Conservation (phyloP, 2,329 filamentous ascomycete species). For the Ophiostoma pallidulum region DNA sequence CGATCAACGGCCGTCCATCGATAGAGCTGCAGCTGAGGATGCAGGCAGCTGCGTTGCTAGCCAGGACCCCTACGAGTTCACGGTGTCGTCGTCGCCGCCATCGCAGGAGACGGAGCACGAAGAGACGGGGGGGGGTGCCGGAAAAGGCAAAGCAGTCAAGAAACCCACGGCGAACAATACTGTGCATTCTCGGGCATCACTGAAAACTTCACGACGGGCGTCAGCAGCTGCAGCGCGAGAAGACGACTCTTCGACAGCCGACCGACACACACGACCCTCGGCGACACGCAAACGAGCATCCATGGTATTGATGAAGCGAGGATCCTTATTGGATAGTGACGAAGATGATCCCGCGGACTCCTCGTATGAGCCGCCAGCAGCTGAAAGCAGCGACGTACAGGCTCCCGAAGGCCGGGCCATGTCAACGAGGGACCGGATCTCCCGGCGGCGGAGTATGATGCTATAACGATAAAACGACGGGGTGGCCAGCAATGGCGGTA, state of each 20-base stretch:
- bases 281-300: slow-evolving; percentile 33
- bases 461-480: slow-evolving; percentile 30
- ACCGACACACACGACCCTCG: slow-evolving; percentile 17
- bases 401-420: slow-evolving; percentile 16
- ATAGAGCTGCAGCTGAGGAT: neutral
- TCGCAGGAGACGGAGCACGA: slow-evolving; percentile 4
- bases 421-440: slow-evolving; percentile 25
- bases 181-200: neutral
- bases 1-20: neutral
- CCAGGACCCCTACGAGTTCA: slow-evolving; percentile 48
- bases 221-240: slow-evolving; percentile 5
- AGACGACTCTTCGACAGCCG: neutral
- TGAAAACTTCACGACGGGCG: slow-evolving; percentile 9
- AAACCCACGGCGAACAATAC: neutral
- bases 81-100: slow-evolving; percentile 33
- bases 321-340: slow-evolving; percentile 24
- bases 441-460: slow-evolving; percentile 51
- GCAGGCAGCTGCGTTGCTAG: neutral
- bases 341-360: slow-evolving; percentile 25
- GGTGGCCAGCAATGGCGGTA: neutral
- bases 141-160: neutral
- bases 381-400: slow-evolving; percentile 11
- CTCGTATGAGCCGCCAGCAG: slow-evolving; percentile 18
- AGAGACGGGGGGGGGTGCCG: neutral
- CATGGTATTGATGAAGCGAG: slow-evolving; percentile 30